Evolutionary conservation across 306 rosid species (phyloP), one percentile per base, ranked within the genome.

Genomic region (Cucumis hystrix): DNA sequence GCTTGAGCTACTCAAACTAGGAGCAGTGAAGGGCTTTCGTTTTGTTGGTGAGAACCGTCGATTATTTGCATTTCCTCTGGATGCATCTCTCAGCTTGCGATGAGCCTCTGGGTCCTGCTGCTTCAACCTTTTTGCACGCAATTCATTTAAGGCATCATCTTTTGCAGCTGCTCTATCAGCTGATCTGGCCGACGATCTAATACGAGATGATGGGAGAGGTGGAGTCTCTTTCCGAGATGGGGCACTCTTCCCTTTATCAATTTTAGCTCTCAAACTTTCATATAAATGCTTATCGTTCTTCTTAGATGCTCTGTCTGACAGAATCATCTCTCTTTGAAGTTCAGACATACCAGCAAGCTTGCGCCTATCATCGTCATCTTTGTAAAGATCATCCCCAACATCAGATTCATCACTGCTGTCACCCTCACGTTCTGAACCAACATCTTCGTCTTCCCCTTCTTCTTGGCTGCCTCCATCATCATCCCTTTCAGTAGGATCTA

Each of bases 331-430:
- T 81, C 99, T 92, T 79, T 95, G 91, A 79, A 95, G 91, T 81
- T 95, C 99, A 79, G 97, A 85, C 99, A 95, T 95, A 84, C 93
- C 96, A 25, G 93, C 86, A 66, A 92, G 97, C 77, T 92, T 95
- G 54, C 78, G 80, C 74, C 91, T 77, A 74, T 92, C 96, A 56
- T 91, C 92, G 6, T 95, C 97, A 52, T 92, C 86, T 85, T 91
- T 95, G 77, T 92, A 95, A 76, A 95, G 99, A 87, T 91, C 99
- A 75, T 85, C 92, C 2, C 97, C 97, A 77, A 95, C 81, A 81
- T 92, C 88, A 15, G 96, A 89, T 63, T 85, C 97, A 47, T 89
- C 91, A 79, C 91, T 88, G 75, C 86, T 89, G 33, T 87, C 89
- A 7, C 85, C 94, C 55, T 81, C 92, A 6, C 15, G 84, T 40